Percentiles rank a stretch among this genome's conserved stretches.
Evolutionary conservation across 148 eudicot species (phyloP).

Genomic region (Chenopodium album): DNA sequence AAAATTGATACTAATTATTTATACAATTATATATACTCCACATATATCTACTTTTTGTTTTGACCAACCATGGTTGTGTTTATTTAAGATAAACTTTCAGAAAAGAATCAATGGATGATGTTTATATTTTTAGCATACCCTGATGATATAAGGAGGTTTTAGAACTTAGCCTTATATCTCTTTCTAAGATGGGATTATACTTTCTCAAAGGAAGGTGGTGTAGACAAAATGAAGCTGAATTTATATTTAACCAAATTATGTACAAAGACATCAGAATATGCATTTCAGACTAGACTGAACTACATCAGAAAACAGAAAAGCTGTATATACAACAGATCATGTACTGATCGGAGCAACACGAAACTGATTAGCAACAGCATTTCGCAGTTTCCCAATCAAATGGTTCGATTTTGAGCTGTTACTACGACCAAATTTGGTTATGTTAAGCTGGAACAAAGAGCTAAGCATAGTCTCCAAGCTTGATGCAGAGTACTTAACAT

Average conservation of each 20-base stretch:
- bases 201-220: background rate
- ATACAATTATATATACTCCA: too few relatives aligned
- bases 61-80: too few relatives aligned
- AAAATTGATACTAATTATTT: too few relatives aligned
- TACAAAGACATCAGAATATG: background rate
- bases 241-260: background rate
- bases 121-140: too few relatives aligned
- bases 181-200: too few relatives aligned
- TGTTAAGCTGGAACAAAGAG: constrained; percentile 54
- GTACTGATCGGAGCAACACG: constrained; percentile 52
- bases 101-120: too few relatives aligned
- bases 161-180: too few relatives aligned
- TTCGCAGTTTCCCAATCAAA: constrained; percentile 50
- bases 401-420: constrained; percentile 48
- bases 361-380: constrained; percentile 46
- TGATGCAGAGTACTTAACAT: constrained; percentile 48
- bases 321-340: constrained; percentile 6
- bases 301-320: background rate
- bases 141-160: too few relatives aligned
- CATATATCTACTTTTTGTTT: too few relatives aligned
- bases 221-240: background rate
- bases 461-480: constrained; percentile 51
- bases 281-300: background rate
- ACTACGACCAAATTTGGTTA: constrained; percentile 32
- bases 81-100: too few relatives aligned